These are phyloP conservation scores for Pseudocercospora pini-densiflorae DNA, from an alignment of 2,329 filamentous ascomycete species.

Conservation along the genomic window DNA sequence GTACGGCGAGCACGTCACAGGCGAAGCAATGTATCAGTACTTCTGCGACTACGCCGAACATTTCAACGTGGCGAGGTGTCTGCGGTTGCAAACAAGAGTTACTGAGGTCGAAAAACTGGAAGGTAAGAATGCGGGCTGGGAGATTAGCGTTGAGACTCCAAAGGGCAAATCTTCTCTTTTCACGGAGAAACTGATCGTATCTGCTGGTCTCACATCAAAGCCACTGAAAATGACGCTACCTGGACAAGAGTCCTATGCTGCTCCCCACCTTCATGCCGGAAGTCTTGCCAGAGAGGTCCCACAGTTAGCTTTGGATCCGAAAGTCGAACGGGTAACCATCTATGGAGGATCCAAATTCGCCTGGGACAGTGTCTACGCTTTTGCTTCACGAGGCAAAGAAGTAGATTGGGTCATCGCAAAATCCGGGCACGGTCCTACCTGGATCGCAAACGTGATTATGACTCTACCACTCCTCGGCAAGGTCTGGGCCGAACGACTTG, in stretches of 20 bases:
- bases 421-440: constrained; percentile 20
- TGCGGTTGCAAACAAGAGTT: constrained; percentile 16
- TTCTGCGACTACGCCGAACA: constrained; percentile 15
- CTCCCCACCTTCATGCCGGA: constrained; percentile 15
- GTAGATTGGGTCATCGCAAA: constrained; percentile 22
- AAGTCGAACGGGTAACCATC: constrained; percentile 17
- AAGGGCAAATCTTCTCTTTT: background rate
- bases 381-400: constrained; percentile 21
- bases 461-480: constrained; percentile 13
- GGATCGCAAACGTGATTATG: constrained; percentile 13
- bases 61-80: constrained; percentile 8
- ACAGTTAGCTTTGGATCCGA: background rate
- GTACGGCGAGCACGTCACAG: constrained; percentile 11
- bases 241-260: constrained; percentile 15
- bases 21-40: constrained; percentile 22
- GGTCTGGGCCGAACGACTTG: constrained; percentile 18
- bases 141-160: constrained; percentile 8
- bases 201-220: constrained; percentile 9
- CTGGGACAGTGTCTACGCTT: constrained; percentile 19
- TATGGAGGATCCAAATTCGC: constrained; percentile 21
- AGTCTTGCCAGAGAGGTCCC: constrained; percentile 7
- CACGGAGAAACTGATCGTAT: constrained; percentile 20
- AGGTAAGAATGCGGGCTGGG: constrained; percentile 15
- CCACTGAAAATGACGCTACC: constrained; percentile 11
- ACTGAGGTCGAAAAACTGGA: constrained; percentile 17